phyloP scores from a whole-genome alignment of 1,139 yeast species.

The Lodderomyces beijingensis region DNA sequence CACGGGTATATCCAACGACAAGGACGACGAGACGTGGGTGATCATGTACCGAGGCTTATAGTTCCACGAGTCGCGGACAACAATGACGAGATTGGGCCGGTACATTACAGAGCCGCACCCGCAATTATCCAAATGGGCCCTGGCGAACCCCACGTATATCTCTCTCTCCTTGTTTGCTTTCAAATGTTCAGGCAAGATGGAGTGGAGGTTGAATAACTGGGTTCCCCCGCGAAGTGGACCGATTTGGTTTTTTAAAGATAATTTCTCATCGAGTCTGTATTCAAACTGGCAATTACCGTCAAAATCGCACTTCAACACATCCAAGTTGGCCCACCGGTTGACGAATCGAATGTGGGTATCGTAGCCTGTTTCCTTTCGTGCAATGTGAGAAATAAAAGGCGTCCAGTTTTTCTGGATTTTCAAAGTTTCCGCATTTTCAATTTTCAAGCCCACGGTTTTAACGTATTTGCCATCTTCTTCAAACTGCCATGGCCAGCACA shows the following conservation, averaged over 20 bases:
- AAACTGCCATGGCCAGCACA: conserved; percentile 37
- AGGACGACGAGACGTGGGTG: neutral
- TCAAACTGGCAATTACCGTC: conserved; percentile 11
- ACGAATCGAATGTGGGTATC: conserved; percentile 23
- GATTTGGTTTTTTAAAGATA: neutral
- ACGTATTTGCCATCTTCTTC: conserved; percentile 19
- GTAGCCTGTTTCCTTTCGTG: conserved; percentile 13
- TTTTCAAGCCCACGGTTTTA: conserved; percentile 24
- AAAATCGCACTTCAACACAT: conserved; percentile 23
- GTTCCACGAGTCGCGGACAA: conserved; percentile 3
- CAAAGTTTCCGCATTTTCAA: conserved; percentile 14
- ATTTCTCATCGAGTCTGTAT: conserved; percentile 12
- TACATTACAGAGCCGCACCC: conserved; percentile 45
- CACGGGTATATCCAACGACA: neutral
- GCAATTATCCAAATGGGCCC: conserved; percentile 42
- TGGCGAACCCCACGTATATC: conserved; percentile 49
- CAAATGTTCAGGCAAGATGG: conserved; percentile 8
- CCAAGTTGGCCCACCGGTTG: conserved; percentile 25
- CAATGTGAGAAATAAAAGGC: conserved; percentile 21
- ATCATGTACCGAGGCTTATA: conserved; percentile 15
- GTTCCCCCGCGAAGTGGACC: conserved; percentile 34
- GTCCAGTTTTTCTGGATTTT: conserved; percentile 30
- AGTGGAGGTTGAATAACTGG: conserved; percentile 20
- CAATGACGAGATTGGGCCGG: conserved; percentile 21
- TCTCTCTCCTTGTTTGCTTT: conserved; percentile 22